A percentile compares a stretch with the other conserved stretches of the same genome.
phyloP scores from a whole-genome alignment of 345 rosid species.

The Eucalyptus cloeziana region DNA sequence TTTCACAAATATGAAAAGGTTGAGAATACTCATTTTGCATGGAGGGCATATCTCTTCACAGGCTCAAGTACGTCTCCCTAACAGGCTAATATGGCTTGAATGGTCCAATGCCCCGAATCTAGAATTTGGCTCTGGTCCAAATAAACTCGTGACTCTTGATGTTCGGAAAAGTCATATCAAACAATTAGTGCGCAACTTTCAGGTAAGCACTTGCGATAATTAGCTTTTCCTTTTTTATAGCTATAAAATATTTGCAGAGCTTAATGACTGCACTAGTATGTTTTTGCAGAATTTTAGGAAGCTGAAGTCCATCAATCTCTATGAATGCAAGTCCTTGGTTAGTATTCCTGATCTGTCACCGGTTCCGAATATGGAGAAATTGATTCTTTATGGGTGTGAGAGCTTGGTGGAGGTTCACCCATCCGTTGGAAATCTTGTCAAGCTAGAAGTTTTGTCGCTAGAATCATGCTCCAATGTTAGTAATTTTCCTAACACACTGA shows the following conservation, averaged over 20 bases:
- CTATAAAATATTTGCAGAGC: background rate
- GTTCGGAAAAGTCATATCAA: rapidly evolving
- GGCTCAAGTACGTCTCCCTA: background rate
- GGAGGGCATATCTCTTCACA: background rate
- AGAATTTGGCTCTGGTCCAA: background rate
- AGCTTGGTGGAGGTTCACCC: background rate
- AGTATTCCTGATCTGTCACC: rapidly evolving
- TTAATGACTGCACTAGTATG: background rate
- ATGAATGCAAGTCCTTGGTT: rapidly evolving
- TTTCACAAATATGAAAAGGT: too few species aligned
- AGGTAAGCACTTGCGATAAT: rapidly evolving
- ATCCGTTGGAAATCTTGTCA: background rate
- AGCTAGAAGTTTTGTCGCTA: rapidly evolving
- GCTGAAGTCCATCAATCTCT: background rate
- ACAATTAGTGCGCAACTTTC: rapidly evolving
- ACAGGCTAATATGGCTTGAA: background rate
- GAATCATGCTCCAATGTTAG: background rate
- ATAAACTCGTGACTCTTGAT: too few species aligned
- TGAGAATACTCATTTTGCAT: too few species aligned
- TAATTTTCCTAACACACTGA: background rate
- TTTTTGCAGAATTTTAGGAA: background rate
- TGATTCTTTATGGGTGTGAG: background rate
- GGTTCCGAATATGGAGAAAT: background rate
- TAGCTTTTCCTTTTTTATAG: too few species aligned
- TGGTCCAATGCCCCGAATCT: background rate